Conservation (phyloP, 2,329 filamentous ascomycete genomes). For the Xylariaceae sp. region DNA sequence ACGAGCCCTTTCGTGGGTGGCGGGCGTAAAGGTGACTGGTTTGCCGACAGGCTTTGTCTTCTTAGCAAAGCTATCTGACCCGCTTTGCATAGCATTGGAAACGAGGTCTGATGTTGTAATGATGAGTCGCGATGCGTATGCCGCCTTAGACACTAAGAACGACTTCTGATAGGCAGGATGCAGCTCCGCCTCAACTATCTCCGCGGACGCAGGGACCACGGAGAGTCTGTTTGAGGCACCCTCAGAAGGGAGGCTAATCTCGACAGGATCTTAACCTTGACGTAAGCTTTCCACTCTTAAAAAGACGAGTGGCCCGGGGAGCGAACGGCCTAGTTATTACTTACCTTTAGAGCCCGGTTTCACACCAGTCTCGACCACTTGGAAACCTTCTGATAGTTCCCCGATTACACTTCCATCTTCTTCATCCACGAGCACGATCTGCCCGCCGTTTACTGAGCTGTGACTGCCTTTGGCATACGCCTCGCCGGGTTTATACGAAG, state of each 20-base stretch:
- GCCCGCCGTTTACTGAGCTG: conserved; percentile 57
- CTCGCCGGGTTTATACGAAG: conserved; percentile 73
- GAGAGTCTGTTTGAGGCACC: conserved; percentile 58
- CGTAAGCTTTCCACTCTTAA: conserved; percentile 7
- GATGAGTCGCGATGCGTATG: conserved; percentile 83
- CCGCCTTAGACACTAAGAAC: conserved; percentile 79
- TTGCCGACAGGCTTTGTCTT: conserved; percentile 73
- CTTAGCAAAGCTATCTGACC: conserved; percentile 76
- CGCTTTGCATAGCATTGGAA: conserved; percentile 69
- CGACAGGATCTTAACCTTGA: conserved; percentile 64
- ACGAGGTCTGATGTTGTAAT: conserved; percentile 82
- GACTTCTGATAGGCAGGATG: conserved; percentile 93
- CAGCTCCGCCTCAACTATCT: conserved; percentile 71
- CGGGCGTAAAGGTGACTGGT: conserved; percentile 81
- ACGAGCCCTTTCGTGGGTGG: conserved; percentile 79
- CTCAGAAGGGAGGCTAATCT: conserved; percentile 68
- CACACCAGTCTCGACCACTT: conserved; percentile 74
- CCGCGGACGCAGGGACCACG: conserved; percentile 62
- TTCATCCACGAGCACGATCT: conserved; percentile 91
- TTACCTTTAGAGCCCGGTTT: conserved; percentile 88
- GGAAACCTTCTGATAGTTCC: conserved; percentile 77
- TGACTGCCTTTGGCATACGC: conserved; percentile 65
- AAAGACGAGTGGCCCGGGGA: not conserved
- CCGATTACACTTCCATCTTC: conserved; percentile 95
- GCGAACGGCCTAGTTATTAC: too few species aligned